These are phyloP conservation scores for Mycena alexandri DNA, from an alignment of 768 basidiomycete species.

Conservation along the genomic window DNA sequence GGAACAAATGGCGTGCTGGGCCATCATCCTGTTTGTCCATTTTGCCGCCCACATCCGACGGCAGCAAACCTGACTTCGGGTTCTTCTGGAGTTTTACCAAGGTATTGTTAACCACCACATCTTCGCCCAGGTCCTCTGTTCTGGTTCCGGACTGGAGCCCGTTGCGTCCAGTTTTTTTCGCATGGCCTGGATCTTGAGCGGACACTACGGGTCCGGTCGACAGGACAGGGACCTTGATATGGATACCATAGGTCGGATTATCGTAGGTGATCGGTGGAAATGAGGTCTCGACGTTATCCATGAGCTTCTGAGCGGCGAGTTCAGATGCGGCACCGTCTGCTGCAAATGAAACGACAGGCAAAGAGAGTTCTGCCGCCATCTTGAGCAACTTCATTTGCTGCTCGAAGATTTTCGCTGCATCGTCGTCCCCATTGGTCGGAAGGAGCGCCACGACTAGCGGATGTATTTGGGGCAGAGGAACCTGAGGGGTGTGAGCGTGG, in stretches of 20 bases:
- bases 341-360: slow-evolving; percentile 34
- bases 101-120: too few relatives aligned
- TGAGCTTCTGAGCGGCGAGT: slow-evolving; percentile 39
- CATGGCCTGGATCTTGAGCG: slow-evolving; percentile 35
- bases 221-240: slow-evolving; percentile 39
- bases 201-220: slow-evolving; percentile 39
- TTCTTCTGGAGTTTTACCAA: too few relatives aligned
- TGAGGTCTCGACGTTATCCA: slow-evolving; percentile 35
- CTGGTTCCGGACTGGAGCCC: slow-evolving; percentile 44
- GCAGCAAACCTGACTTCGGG: too few relatives aligned
- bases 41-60: too few relatives aligned
- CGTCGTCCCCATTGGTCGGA: slow-evolving; percentile 44
- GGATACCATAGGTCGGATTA: slow-evolving; percentile 38
- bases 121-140: slow-evolving; percentile 14
- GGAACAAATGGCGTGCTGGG: slow-evolving; percentile 43
- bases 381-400: slow-evolving; percentile 38
- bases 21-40: slow-evolving; percentile 47
- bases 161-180: background rate
- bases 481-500: too few relatives aligned
- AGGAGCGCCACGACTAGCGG: slow-evolving; percentile 41
- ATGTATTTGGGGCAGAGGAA: slow-evolving; percentile 38
- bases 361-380: slow-evolving; percentile 37
- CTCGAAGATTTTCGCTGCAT: slow-evolving; percentile 38
- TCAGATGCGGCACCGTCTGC: slow-evolving; percentile 46
- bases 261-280: slow-evolving; percentile 35